Evolutionary conservation across 2,329 filamentous ascomycete genomes (phyloP).

Genomic region (Aureobasidium lini): DNA sequence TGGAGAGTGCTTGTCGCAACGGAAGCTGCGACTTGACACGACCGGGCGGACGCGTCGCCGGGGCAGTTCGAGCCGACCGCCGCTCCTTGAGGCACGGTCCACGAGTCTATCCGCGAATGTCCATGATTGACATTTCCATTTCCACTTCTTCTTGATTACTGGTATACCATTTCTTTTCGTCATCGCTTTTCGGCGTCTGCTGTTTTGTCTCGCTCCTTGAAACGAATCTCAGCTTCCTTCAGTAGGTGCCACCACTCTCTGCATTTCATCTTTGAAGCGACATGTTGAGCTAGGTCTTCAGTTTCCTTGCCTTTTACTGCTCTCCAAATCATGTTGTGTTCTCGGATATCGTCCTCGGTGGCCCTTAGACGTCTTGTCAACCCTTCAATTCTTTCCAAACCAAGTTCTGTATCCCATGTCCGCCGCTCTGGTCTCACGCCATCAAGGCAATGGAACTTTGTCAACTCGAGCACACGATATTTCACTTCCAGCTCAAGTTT

Average conservation of each 20-base stretch:
- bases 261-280: not conserved
- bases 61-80: not conserved
- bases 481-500: not conserved
- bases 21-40: conserved; percentile 4
- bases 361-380: not conserved
- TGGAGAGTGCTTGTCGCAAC: not conserved
- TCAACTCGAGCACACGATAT: not conserved
- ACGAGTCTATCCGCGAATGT: not conserved
- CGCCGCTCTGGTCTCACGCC: not conserved
- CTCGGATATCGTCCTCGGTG: not conserved
- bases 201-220: not conserved
- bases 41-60: not conserved
- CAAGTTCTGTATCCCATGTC: not conserved
- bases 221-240: not conserved
- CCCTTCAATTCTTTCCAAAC: not conserved
- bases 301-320: not conserved
- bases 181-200: not conserved
- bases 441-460: not conserved
- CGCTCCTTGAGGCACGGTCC: not conserved
- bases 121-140: not conserved
- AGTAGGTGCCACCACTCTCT: not conserved
- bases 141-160: not conserved
- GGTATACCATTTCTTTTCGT: not conserved
- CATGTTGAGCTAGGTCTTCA: conserved; percentile 5
- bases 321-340: conserved; percentile 4